These are phyloP conservation scores for Lunasporangiospora selenospora DNA, from an alignment of 192 early-diverging fungal species.

Conservation along the genomic window DNA sequence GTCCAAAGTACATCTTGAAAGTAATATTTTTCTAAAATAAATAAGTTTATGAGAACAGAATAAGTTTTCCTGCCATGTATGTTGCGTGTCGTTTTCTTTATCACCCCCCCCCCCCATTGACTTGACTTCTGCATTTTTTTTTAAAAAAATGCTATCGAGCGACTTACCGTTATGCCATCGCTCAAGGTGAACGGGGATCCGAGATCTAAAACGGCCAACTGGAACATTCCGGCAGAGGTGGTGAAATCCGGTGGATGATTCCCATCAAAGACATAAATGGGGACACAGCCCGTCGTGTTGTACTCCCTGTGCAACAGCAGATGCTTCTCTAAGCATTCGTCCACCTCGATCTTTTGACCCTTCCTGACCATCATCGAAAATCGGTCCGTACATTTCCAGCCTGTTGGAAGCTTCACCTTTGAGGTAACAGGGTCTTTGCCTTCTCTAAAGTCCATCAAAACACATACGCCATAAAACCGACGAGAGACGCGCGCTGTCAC, in stretches of 20 bases:
- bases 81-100: no score
- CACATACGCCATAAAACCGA: constrained; percentile 30
- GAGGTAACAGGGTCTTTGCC: constrained; percentile 18
- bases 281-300: constrained; percentile 19
- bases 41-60: no score
- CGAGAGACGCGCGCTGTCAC: constrained; percentile 24
- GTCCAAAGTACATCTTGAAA: constrained; percentile 50
- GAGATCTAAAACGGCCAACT: constrained; percentile 1
- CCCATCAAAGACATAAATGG: constrained; percentile 18
- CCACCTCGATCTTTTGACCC: constrained; percentile 21
- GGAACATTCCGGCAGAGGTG: constrained; percentile 9
- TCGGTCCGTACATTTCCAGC: constrained; percentile 17
- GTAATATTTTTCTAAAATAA: constrained; percentile 45
- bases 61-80: no score
- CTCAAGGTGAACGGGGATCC: no score
- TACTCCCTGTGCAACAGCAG: constrained; percentile 25
- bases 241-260: constrained; percentile 16
- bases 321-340: constrained; percentile 1
- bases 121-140: no score
- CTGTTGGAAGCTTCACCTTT: constrained; percentile 10
- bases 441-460: constrained; percentile 27
- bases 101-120: no score
- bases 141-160: no score
- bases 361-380: constrained; percentile 23
- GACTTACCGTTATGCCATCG: no score